phyloP scores from a whole-genome alignment of 2,329 filamentous ascomycete genomes.

The Aspergillus costaricaensis region DNA sequence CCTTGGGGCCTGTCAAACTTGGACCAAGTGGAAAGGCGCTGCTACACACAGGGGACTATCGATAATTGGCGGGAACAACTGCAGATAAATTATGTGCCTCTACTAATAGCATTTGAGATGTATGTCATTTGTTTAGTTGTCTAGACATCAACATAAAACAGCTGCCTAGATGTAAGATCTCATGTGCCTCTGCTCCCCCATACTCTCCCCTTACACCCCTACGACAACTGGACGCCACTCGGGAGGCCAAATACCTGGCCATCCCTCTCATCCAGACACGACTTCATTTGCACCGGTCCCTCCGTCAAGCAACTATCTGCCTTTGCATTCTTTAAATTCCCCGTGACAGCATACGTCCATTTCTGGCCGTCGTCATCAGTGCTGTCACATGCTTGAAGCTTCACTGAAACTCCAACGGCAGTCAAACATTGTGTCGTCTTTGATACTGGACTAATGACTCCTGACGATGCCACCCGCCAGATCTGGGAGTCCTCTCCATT shows the following conservation, averaged over 20 bases:
- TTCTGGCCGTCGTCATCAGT: constrained; percentile 30
- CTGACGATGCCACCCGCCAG: constrained; percentile 42
- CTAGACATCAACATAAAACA: no score
- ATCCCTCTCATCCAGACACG: constrained; percentile 43
- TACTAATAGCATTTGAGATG: no score
- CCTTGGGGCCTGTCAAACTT: no score
- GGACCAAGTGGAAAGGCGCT: no score
- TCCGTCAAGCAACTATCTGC: constrained; percentile 46
- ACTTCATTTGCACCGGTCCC: constrained; percentile 22
- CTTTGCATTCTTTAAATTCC: constrained; percentile 44
- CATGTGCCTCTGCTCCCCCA: no score
- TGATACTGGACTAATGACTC: constrained; percentile 43
- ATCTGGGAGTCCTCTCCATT: constrained; percentile 45
- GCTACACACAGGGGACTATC: no score
- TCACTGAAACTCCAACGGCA: constrained; percentile 18
- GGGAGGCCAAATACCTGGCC: constrained; percentile 52
- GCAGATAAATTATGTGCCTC: fast-evolving
- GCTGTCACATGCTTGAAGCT: constrained; percentile 15
- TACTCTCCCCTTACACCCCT: background rate
- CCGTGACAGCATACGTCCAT: constrained; percentile 50
- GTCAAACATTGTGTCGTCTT: constrained; percentile 37
- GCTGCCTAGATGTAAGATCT: no score
- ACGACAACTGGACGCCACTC: constrained; percentile 35
- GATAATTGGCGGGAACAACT: no score
- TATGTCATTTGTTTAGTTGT: no score